phyloP scores from a whole-genome alignment of 768 basidiomycete genomes.

The Lentinula sp. region DNA sequence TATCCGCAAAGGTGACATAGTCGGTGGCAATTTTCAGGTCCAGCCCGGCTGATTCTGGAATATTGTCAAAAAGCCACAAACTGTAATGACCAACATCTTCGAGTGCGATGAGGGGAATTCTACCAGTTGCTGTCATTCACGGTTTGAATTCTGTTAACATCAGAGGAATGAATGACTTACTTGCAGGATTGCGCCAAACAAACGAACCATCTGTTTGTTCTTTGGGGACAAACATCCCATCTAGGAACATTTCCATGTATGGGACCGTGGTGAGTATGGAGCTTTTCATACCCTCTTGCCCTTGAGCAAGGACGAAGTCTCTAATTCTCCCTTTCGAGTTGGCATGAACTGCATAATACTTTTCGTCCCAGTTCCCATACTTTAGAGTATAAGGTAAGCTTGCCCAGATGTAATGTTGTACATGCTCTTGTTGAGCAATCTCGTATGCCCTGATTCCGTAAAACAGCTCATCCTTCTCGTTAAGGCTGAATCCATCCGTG shows the following conservation, averaged over 20 bases:
- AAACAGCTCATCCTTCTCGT: constrained; percentile 26
- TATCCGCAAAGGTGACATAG: neutral
- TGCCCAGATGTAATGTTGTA: neutral
- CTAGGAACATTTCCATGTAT: neutral
- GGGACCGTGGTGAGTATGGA: neutral
- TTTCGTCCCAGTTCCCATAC: neutral
- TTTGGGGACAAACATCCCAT: neutral
- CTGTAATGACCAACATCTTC: neutral
- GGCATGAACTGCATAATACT: neutral
- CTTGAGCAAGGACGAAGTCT: neutral
- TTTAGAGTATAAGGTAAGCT: neutral
- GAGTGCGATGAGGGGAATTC: neutral
- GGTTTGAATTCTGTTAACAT: neutral
- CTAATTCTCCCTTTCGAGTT: neutral
- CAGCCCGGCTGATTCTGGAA: neutral
- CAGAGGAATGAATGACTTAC: neutral
- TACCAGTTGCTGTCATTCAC: neutral
- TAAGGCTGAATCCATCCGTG: constrained; percentile 33
- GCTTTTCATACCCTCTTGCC: neutral
- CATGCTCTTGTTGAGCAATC: neutral
- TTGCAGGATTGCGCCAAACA: neutral
- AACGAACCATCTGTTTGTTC: neutral
- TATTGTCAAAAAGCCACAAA: neutral
- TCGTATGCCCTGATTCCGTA: neutral
- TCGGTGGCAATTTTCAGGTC: neutral